Conservation (phyloP, 257 asterid genomes). For the Ilex asprella region DNA sequence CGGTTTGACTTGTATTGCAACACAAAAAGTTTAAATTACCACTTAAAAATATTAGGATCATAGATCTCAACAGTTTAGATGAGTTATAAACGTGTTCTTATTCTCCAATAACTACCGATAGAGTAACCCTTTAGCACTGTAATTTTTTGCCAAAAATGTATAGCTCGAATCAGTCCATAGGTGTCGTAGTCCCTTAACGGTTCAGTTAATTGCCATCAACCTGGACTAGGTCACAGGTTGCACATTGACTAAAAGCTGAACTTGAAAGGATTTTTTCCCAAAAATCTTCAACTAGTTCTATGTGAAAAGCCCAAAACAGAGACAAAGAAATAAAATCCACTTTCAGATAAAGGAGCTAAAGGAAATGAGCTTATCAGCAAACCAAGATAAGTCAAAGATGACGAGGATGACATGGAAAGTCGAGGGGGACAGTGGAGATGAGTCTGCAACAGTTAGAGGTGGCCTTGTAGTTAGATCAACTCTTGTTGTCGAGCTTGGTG, state of each 20-base stretch:
- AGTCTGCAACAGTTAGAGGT: conserved; percentile 40
- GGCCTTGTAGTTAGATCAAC: conserved; percentile 32
- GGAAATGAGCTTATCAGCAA: conserved; percentile 78
- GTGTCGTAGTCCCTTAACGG: background rate
- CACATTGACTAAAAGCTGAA: background rate
- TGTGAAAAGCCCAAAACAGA: too few relatives aligned
- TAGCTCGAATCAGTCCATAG: too few relatives aligned
- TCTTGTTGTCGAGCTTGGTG: conserved; percentile 61
- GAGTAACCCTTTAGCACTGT: too few relatives aligned
- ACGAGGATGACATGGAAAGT: conserved; percentile 54
- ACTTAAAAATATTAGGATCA: too few relatives aligned
- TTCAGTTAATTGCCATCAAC: background rate
- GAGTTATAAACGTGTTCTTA: too few relatives aligned
- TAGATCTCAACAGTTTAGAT: conserved; percentile 15
- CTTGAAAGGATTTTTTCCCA: background rate
- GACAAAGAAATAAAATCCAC: background rate
- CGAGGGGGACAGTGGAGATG: conserved; percentile 29
- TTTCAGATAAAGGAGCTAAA: conserved; percentile 42
- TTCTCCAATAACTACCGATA: too few relatives aligned
- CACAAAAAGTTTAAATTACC: too few relatives aligned
- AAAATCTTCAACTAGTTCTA: too few relatives aligned
- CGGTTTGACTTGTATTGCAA: too few relatives aligned
- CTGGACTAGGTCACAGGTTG: background rate
- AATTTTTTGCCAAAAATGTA: background rate
- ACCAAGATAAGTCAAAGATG: conserved; percentile 60